phyloP scores from a whole-genome alignment of 108 stramenopile species.

The Cyclostephanos tholiformis region DNA sequence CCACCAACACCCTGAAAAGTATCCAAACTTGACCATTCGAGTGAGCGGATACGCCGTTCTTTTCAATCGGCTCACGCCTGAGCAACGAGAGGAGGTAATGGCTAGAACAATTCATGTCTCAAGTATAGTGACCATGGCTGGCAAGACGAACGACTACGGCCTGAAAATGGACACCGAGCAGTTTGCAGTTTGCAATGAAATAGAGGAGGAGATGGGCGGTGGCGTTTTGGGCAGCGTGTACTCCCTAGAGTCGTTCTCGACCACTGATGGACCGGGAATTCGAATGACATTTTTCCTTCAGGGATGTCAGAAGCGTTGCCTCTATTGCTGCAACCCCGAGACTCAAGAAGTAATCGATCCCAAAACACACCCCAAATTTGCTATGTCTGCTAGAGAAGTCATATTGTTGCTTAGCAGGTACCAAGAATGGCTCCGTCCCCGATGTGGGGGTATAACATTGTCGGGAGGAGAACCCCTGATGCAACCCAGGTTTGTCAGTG shows the following conservation, averaged over 20 bases:
- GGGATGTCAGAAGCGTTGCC: conserved; percentile 67
- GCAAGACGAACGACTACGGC: neutral
- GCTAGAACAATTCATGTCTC: conserved; percentile 48
- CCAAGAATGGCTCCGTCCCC: conserved; percentile 51
- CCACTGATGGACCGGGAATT: conserved; percentile 6
- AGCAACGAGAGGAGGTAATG: conserved; percentile 72
- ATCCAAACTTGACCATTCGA: conserved; percentile 69
- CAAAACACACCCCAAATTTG: conserved; percentile 51
- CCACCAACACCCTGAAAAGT: conserved; percentile 66
- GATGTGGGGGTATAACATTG: conserved; percentile 60
- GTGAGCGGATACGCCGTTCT: conserved; percentile 70
- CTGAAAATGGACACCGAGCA: no score
- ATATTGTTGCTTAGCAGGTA: conserved; percentile 49
- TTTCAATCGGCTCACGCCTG: conserved; percentile 67
- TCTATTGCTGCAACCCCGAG: conserved; percentile 70
- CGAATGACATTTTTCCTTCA: conserved; percentile 57
- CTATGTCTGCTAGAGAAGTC: conserved; percentile 56
- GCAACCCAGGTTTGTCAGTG: conserved; percentile 58
- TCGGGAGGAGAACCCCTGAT: conserved; percentile 70
- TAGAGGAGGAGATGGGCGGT: neutral
- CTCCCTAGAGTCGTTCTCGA: conserved; percentile 34
- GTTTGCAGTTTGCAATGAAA: no score
- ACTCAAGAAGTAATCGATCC: conserved; percentile 60
- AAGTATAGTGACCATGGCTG: conserved; percentile 3
- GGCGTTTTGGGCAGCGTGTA: conserved; percentile 26